These are phyloP conservation scores for Podaxis sp. DNA, from an alignment of 768 basidiomycete species.

Conservation along the genomic window DNA sequence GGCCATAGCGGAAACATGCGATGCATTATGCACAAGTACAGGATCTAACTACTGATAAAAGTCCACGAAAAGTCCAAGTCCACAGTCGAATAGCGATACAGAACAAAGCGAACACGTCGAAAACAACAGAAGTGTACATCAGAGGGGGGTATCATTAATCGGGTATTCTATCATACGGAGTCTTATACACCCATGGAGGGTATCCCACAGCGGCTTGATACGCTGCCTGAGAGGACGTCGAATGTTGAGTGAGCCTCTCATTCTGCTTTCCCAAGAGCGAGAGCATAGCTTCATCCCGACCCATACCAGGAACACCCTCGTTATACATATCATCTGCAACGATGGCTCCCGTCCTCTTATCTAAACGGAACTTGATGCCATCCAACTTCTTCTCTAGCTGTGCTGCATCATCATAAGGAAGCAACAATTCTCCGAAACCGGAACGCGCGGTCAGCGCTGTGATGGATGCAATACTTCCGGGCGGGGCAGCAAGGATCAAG, in stretches of 20 bases:
- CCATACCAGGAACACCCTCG: slow-evolving; percentile 24
- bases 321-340: slow-evolving; percentile 47
- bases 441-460: slow-evolving; percentile 57
- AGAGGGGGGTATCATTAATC: not conserved
- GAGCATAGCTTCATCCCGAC: slow-evolving; percentile 36
- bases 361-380: slow-evolving; percentile 52
- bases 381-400: slow-evolving; percentile 46
- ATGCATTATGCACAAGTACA: not conserved
- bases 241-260: slow-evolving; percentile 16
- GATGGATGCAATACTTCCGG: slow-evolving; percentile 58
- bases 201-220: slow-evolving; percentile 18
- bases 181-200: slow-evolving; percentile 15
- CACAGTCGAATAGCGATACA: no score
- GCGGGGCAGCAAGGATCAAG: slow-evolving; percentile 51
- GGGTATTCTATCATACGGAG: not conserved
- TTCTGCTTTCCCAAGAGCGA: slow-evolving; percentile 29
- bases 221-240: slow-evolving; percentile 24
- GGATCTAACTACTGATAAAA: not conserved
- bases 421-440: slow-evolving; percentile 59
- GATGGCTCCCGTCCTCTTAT: slow-evolving; percentile 59
- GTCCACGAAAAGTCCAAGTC: not conserved
- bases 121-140: not conserved
- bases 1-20: no score
- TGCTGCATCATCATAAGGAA: slow-evolving; percentile 52
- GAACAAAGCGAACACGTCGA: not conserved